phyloP scores from a whole-genome alignment of 768 basidiomycete species.

The Boletus patriciae region DNA sequence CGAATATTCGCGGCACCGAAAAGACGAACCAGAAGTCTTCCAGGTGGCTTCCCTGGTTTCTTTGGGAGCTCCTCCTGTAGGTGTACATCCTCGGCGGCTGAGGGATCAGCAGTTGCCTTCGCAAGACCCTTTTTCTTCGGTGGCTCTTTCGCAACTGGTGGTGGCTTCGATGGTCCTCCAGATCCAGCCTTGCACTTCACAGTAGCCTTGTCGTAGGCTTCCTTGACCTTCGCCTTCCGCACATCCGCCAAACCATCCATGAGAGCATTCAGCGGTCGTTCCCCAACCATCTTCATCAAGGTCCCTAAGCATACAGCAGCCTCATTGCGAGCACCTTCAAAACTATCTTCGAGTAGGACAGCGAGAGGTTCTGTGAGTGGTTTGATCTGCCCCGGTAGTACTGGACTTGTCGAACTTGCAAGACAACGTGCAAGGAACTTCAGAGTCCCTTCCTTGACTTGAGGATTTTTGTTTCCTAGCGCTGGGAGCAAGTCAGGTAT shows the following conservation, averaged over 20 bases:
- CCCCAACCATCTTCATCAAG: constrained; percentile 96
- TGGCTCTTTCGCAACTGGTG: constrained; percentile 33
- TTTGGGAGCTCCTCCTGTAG: constrained; percentile 38
- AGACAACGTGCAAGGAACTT: constrained; percentile 85
- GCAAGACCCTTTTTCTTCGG: constrained; percentile 38
- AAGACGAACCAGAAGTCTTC: constrained; percentile 42
- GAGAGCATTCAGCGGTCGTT: constrained; percentile 82
- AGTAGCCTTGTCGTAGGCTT: constrained; percentile 88
- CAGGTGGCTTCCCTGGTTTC: constrained; percentile 54
- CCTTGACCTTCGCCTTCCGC: constrained; percentile 89
- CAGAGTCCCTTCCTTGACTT: constrained; percentile 90
- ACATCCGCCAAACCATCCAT: constrained; percentile 86
- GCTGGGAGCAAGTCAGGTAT: constrained; percentile 78
- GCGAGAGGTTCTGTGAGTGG: constrained; percentile 76
- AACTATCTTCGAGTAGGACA: constrained; percentile 78
- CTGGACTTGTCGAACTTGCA: constrained; percentile 62
- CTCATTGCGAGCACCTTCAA: constrained; percentile 85
- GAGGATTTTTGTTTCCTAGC: constrained; percentile 89
- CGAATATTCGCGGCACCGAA: not conserved
- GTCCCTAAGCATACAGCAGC: constrained; percentile 88
- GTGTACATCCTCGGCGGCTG: constrained; percentile 14
- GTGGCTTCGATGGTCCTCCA: constrained; percentile 46
- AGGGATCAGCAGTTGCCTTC: constrained; percentile 31
- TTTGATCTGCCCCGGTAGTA: constrained; percentile 77
- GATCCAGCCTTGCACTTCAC: constrained; percentile 81